Conservation (phyloP, 2,329 filamentous ascomycete species). For the Ascochyta koolunga region DNA sequence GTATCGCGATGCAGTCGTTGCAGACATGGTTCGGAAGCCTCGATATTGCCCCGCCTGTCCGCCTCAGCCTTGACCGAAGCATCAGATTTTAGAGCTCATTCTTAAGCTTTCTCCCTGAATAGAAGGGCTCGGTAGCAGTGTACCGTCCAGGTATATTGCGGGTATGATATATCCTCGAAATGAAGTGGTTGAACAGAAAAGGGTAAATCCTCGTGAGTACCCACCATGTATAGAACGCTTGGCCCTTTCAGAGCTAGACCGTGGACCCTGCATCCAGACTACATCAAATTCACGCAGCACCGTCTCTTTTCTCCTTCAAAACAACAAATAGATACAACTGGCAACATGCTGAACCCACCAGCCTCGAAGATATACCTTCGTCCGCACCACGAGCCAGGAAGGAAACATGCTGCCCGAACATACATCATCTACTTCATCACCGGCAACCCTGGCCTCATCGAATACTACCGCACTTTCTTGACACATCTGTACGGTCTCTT, state of each 20-base stretch:
- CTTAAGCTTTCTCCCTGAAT: background rate
- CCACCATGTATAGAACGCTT: background rate
- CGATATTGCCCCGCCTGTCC: background rate
- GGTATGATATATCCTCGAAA: background rate
- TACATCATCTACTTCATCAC: conserved; percentile 74
- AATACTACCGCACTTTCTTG: conserved; percentile 75
- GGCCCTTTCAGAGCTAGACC: background rate
- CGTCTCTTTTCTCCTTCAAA: background rate
- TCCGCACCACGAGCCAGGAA: conserved; percentile 25
- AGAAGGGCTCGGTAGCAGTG: background rate
- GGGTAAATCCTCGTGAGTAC: background rate
- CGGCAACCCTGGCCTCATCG: conserved; percentile 77
- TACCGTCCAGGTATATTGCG: background rate
- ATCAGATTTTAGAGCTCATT: background rate
- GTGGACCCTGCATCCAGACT: conserved; percentile 19
- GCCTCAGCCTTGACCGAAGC: background rate
- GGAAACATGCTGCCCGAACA: conserved; percentile 28
- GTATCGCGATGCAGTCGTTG: background rate
- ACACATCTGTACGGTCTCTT: conserved; percentile 62
- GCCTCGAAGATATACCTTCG: conserved; percentile 34
- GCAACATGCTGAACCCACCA: conserved; percentile 13
- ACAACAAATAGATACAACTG: conserved; percentile 3
- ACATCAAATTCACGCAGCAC: conserved; percentile 16
- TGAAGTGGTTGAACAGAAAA: background rate
- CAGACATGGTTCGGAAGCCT: background rate